Conservation (phyloP, 257 asterid species). For the Solanum neorickii region DNA sequence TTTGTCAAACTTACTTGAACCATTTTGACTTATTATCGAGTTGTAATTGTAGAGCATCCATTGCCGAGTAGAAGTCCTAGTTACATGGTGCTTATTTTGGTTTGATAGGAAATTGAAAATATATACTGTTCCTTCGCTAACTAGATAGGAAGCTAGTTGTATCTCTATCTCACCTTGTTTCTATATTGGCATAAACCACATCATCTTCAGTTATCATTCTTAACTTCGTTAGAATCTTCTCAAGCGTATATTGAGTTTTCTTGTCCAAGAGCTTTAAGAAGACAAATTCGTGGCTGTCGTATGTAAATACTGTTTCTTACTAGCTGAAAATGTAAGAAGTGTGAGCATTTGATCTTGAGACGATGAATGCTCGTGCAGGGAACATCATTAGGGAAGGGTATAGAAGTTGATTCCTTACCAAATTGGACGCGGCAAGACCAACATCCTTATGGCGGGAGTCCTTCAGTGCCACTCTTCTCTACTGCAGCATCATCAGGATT, state of each 20-base stretch:
- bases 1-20: neutral
- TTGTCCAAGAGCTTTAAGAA: neutral
- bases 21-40: neutral
- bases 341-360: neutral
- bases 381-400: slow-evolving; percentile 48
- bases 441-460: slow-evolving; percentile 16
- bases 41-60: neutral
- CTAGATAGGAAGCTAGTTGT: neutral
- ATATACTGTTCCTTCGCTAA: neutral
- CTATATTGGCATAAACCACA: too few species aligned
- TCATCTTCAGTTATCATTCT: neutral
- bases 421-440: slow-evolving; percentile 32
- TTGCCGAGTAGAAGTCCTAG: neutral
- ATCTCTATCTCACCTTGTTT: neutral
- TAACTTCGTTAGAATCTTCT: neutral
- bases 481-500: slow-evolving; percentile 99
- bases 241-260: neutral
- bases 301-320: neutral
- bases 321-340: neutral
- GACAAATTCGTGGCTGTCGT: neutral
- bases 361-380: slow-evolving; percentile 33
- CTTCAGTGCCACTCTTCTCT: slow-evolving; percentile 40
- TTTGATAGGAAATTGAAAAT: neutral
- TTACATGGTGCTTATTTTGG: neutral
- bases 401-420: slow-evolving; percentile 29